phyloP scores from a whole-genome alignment of 768 basidiomycete genomes.

The Lactarius quietus region DNA sequence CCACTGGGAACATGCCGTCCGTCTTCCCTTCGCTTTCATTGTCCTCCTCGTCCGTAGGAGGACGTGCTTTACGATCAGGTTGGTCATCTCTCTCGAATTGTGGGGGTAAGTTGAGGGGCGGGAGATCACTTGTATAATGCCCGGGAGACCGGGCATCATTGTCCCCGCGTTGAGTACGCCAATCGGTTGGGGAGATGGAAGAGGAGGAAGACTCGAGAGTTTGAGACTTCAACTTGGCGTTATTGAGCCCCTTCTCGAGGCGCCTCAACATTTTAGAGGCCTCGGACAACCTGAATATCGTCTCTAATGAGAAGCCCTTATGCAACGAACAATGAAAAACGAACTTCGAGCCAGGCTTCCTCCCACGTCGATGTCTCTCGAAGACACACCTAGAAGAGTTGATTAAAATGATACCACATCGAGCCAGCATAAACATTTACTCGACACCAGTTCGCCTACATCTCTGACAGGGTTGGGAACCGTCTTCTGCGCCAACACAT shows the following conservation, averaged over 20 bases:
- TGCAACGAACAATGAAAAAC: conserved; percentile 26
- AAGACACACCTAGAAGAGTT: conserved; percentile 60
- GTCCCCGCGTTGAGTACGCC: conserved; percentile 20
- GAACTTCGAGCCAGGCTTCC: conserved; percentile 89
- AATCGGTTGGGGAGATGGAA: conserved; percentile 30
- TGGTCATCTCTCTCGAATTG: conserved; percentile 20
- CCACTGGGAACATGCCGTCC: conserved; percentile 67
- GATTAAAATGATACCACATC: conserved; percentile 25
- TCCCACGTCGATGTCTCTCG: conserved; percentile 84
- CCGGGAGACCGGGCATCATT: conserved; percentile 29
- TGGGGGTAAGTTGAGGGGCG: conserved; percentile 44
- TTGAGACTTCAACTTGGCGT: conserved; percentile 65
- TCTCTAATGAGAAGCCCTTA: conserved; percentile 17
- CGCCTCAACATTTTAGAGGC: conserved; percentile 87
- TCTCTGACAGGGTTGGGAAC: conserved; percentile 74
- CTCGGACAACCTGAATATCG: conserved; percentile 63
- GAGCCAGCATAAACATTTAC: conserved; percentile 30
- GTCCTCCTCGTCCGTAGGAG: conserved; percentile 55
- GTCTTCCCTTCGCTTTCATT: conserved; percentile 58
- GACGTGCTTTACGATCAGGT: conserved; percentile 16
- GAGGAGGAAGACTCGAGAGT: conserved; percentile 37
- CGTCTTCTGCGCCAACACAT: conserved; percentile 86
- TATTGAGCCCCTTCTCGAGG: conserved; percentile 78
- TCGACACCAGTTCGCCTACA: conserved; percentile 75
- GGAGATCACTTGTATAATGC: conserved; percentile 46